A percentile compares a stretch with the other conserved stretches of the same genome.
These are phyloP conservation scores for Tricharina praecox DNA, from an alignment of 495 filamentous ascomycete genomes.

Conservation along the genomic window DNA sequence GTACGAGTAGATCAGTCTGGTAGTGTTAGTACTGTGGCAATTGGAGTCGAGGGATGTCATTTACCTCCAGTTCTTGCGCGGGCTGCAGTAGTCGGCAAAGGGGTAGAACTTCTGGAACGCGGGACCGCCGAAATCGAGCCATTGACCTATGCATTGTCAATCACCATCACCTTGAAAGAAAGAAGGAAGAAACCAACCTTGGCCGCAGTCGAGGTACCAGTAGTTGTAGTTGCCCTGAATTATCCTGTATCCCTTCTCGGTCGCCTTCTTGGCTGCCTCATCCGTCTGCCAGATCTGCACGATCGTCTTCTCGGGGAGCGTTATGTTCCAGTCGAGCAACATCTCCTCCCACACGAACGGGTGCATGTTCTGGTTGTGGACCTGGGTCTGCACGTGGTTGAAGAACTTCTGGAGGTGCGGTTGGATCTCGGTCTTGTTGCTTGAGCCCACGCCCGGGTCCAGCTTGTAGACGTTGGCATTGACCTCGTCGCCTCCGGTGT, in stretches of 20 bases:
- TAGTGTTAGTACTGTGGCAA: too few species aligned
- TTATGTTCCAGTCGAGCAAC: constrained; percentile 56
- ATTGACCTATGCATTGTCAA: constrained; percentile 45
- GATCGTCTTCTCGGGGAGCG: constrained; percentile 42
- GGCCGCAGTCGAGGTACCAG: constrained; percentile 74
- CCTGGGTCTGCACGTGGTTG: constrained; percentile 42
- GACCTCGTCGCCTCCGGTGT: constrained; percentile 71
- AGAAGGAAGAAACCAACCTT: constrained; percentile 22
- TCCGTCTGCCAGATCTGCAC: constrained; percentile 58
- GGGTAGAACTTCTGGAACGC: constrained; percentile 38
- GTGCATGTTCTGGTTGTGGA: constrained; percentile 40
- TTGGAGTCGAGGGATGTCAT: too few species aligned
- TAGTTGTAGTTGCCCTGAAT: constrained; percentile 59
- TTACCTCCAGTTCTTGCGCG: constrained; percentile 52
- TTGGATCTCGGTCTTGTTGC: constrained; percentile 40
- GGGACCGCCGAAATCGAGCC: constrained; percentile 46
- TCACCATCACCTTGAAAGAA: too few species aligned
- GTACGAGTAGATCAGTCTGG: constrained; percentile 46
- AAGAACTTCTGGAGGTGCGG: constrained; percentile 58
- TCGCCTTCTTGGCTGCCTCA: constrained; percentile 36
- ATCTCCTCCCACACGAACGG: constrained; percentile 76
- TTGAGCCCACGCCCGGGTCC: constrained; percentile 52
- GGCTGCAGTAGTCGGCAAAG: constrained; percentile 60
- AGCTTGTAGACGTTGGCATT: constrained; percentile 54
- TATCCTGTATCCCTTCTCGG: constrained; percentile 45